Evolutionary conservation across 1,284 basidiomycete species (phyloP).

Genomic region (Ganoderma sinense): DNA sequence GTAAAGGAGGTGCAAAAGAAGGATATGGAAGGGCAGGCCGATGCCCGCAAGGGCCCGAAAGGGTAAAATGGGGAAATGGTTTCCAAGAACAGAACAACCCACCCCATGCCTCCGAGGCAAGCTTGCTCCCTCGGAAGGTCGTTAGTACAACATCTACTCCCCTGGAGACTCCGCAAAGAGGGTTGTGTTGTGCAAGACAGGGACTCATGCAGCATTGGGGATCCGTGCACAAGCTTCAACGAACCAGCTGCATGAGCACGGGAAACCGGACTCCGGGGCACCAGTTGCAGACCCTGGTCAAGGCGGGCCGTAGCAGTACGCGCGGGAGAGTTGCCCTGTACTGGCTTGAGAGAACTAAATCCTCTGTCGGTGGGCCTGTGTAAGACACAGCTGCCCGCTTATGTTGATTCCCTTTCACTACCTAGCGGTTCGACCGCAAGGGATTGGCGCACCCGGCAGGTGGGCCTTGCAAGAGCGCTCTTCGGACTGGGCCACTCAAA

Average conservation of each 20-base stretch:
- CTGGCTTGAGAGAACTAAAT: conserved; percentile 10
- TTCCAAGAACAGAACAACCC: background rate
- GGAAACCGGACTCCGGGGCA: conserved; percentile 5
- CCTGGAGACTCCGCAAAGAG: background rate
- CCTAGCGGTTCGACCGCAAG: conserved; percentile 9
- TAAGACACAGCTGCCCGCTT: conserved; percentile 9
- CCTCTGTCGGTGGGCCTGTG: conserved; percentile 11
- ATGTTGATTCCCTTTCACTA: conserved; percentile 8
- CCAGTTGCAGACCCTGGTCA: conserved; percentile 8
- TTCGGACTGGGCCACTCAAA: background rate
- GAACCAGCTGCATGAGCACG: conserved; percentile 7
- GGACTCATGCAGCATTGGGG: conserved; percentile 6
- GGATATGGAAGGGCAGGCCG: conserved; percentile 2
- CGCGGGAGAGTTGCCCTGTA: conserved; percentile 8
- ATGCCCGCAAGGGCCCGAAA: conserved; percentile 7
- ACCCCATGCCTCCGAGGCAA: conserved; percentile 6
- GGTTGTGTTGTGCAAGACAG: conserved; percentile 5
- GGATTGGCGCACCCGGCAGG: conserved; percentile 2
- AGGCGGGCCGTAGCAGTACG: conserved; percentile 10
- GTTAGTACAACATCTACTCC: conserved; percentile 8
- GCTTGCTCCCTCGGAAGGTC: conserved; percentile 6
- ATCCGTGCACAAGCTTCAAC: conserved; percentile 7
- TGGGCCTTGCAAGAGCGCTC: conserved; percentile 7
- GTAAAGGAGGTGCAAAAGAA: conserved; percentile 7
- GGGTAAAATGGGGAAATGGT: conserved; percentile 1